Percentiles rank a stretch among this genome's conserved stretches.
Evolutionary conservation across 306 rosid genomes (phyloP).

Genomic region (Prinsepia uniflora): DNA sequence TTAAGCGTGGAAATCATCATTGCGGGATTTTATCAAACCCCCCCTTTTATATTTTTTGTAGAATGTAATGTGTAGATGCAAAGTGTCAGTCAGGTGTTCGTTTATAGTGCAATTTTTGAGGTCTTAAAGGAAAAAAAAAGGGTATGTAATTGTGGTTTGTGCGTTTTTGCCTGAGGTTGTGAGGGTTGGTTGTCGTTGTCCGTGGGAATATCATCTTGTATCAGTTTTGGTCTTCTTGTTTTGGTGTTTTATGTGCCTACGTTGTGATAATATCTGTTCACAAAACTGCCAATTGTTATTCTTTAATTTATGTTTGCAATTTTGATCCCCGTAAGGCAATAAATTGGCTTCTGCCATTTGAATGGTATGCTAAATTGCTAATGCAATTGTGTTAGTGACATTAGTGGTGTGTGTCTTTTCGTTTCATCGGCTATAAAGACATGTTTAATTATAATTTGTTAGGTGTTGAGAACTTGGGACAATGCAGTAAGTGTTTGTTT

Average conservation of each 20-base stretch:
- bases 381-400: no score
- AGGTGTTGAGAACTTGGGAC: no score
- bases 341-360: neutral
- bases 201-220: conserved; percentile 32
- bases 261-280: conserved; percentile 18
- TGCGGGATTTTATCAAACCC: conserved; percentile 38
- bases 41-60: conserved; percentile 27
- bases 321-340: conserved; percentile 22
- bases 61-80: conserved; percentile 52
- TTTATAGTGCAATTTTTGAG: conserved; percentile 46
- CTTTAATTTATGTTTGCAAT: conserved; percentile 20
- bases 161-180: conserved; percentile 37
- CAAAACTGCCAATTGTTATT: conserved; percentile 26
- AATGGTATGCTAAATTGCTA: neutral
- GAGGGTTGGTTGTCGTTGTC: conserved; percentile 68
- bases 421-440: neutral
- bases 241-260: neutral
- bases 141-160: conserved; percentile 31
- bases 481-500: neutral
- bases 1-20: conserved; percentile 44
- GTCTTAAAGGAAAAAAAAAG: conserved; percentile 28
- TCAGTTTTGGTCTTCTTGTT: conserved; percentile 28
- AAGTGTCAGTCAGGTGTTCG: conserved; percentile 10
- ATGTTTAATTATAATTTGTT: neutral
- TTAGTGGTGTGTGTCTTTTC: neutral